These are phyloP conservation scores for Trichosporon coremiiforme DNA, from an alignment of 1,284 basidiomycete genomes.

Conservation along the genomic window DNA sequence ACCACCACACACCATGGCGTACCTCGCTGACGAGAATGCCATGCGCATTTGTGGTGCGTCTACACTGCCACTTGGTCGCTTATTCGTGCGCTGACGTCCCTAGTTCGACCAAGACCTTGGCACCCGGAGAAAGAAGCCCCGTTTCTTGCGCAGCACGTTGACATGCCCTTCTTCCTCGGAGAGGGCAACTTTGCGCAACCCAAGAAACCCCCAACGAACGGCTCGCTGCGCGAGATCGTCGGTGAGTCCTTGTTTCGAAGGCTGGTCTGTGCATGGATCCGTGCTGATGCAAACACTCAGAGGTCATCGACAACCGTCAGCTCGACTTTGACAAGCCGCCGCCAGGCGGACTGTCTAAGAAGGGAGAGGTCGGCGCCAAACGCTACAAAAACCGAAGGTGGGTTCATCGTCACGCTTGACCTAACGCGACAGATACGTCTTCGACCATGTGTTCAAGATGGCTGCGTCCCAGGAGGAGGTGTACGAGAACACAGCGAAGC, in stretches of 20 bases:
- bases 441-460: constrained; percentile 84
- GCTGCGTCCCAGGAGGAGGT: constrained; percentile 79
- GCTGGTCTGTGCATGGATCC: not conserved
- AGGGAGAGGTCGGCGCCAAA: constrained; percentile 65
- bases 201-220: constrained; percentile 34
- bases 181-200: constrained; percentile 71
- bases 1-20: constrained; percentile 27
- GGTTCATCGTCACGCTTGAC: constrained; percentile 20
- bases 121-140: constrained; percentile 73
- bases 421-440: constrained; percentile 72
- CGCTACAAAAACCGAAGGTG: constrained; percentile 79
- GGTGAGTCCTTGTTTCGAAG: constrained; percentile 40
- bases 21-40: constrained; percentile 34
- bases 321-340: constrained; percentile 95
- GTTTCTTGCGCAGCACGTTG: constrained; percentile 67
- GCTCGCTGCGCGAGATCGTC: constrained; percentile 54
- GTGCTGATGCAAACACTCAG: constrained; percentile 35
- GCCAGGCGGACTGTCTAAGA: constrained; percentile 22
- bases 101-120: constrained; percentile 89
- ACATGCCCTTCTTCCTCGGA: constrained; percentile 67
- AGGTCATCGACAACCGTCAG: constrained; percentile 59
- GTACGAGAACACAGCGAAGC: constrained; percentile 79
- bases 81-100: constrained; percentile 4
- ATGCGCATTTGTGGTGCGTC: constrained; percentile 35
- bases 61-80: not conserved